Conservation (phyloP, 345 rosid species). For the Orychophragmus violaceus region DNA sequence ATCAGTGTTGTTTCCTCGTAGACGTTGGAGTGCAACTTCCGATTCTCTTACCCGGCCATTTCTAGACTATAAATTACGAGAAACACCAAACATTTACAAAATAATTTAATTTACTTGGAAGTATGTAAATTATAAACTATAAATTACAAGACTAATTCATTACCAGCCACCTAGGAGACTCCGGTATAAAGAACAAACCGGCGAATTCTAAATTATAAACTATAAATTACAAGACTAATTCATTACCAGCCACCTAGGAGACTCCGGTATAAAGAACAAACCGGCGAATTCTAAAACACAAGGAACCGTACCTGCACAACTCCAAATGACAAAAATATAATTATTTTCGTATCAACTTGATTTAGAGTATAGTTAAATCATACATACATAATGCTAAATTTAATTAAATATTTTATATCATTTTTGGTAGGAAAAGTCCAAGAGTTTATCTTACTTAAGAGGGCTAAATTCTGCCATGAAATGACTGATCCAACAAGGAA, state of each 20-base stretch:
- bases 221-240: constrained; percentile 10
- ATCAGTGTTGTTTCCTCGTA: constrained; percentile 43
- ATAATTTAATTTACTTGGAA: background rate
- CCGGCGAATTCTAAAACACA: constrained; percentile 27
- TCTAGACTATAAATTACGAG: constrained; percentile 42
- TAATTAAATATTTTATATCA: background rate
- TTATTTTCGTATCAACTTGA: constrained; percentile 28
- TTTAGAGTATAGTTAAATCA: constrained; percentile 36
- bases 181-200: constrained; percentile 28
- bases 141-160: constrained; percentile 15
- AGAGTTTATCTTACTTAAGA: constrained; percentile 44
- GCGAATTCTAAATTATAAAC: constrained; percentile 21
- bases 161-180: constrained; percentile 63
- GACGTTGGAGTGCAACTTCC: constrained; percentile 34
- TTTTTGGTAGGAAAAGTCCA: background rate
- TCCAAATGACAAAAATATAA: constrained; percentile 25
- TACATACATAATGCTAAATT: background rate
- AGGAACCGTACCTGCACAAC: constrained; percentile 49
- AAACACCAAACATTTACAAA: background rate
- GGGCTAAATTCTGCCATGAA: constrained; percentile 64
- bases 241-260: constrained; percentile 62
- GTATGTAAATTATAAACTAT: no score
- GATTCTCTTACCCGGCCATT: constrained; percentile 40
- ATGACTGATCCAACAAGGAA: constrained; percentile 63
- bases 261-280: constrained; percentile 30